Evolutionary conservation across 2,329 filamentous ascomycete species (phyloP), one percentile per base, ranked within the genome.

Genomic region (Phaeosphaeria sp.): DNA sequence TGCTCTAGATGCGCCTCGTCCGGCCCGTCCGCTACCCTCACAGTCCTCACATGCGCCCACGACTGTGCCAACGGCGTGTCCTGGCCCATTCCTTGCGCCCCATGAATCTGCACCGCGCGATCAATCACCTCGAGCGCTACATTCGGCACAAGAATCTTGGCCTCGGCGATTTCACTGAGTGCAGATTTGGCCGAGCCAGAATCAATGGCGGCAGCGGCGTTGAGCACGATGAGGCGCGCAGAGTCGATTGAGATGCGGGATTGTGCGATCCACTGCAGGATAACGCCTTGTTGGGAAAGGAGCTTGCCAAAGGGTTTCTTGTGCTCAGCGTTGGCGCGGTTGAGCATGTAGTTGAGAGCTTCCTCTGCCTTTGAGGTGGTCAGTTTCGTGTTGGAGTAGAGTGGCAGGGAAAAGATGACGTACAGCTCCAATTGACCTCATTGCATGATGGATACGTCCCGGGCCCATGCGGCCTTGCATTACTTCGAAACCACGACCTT

Each of bases 401-500:
- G 25, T 27, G 25, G n/a, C 36, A 6, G 15, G 18, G 58, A 23
- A 23, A 23, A 42, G 11, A 39, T 23, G n/a, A 81, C 84, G 77
- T 80, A 87, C 87, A 54, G 92, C 90, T 59, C 94, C 94, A 74
- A 98, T 94, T 54, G 88, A 89, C 66, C 94, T 89, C 94, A 97
- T 97, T 60, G 92, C 91, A 80, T 97, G 94, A 80, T 97, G 94
- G 73, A 98, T 97, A 56, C 94, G 90, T 43, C 94, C 94, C 1
- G 94, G 94, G 0, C 94, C 94, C 44, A 98, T 89, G 65, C 94
- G 90, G 55, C 94, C 94, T 78, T 98, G 94, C 74, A 97, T 97
- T 71, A 98, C 96, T 79, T 97, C 93, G 76, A 97, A 97, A n/a
- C 94, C 94, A 63, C 92, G 88, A 59, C 94, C 92, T 77, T 94